A percentile compares a stretch with the other conserved stretches of the same genome.
These are phyloP conservation scores for Pseudocercospora musae DNA, from an alignment of 2,329 filamentous ascomycete species.

Conservation along the genomic window DNA sequence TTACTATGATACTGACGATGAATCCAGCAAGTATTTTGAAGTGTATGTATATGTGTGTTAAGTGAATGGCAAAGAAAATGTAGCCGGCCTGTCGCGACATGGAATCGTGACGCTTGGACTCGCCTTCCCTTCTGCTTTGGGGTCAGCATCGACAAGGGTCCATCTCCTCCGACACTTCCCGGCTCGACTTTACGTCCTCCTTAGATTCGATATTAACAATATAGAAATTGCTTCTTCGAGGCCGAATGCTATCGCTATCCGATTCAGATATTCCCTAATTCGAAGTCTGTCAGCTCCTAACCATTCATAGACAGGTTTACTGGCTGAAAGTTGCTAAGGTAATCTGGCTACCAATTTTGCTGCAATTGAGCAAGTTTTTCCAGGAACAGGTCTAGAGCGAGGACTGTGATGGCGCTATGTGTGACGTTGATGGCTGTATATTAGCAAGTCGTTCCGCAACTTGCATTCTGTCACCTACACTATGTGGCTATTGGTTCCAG, in stretches of 20 bases:
- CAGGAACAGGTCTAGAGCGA: background rate
- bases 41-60: background rate
- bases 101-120: constrained; percentile 11
- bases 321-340: background rate
- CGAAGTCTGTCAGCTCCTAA: background rate
- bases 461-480: too few relatives aligned
- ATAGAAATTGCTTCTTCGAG: too few relatives aligned
- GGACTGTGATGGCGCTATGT: background rate
- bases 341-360: background rate
- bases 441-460: background rate
- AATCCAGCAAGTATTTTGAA: background rate
- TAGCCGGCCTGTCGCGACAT: background rate
- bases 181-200: background rate
- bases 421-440: constrained; percentile 1
- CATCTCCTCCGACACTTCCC: background rate
- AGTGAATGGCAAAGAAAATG: constrained; percentile 6
- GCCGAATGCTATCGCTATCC: too few relatives aligned
- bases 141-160: background rate
- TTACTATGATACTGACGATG: constrained; percentile 11
- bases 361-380: background rate
- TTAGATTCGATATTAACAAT: background rate
- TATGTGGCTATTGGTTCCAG: too few relatives aligned
- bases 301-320: background rate
- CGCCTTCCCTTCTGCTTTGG: background rate
- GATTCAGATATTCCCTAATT: background rate